Conservation (phyloP, 2,329 filamentous ascomycete species). For the Hypoxylon sp. region DNA sequence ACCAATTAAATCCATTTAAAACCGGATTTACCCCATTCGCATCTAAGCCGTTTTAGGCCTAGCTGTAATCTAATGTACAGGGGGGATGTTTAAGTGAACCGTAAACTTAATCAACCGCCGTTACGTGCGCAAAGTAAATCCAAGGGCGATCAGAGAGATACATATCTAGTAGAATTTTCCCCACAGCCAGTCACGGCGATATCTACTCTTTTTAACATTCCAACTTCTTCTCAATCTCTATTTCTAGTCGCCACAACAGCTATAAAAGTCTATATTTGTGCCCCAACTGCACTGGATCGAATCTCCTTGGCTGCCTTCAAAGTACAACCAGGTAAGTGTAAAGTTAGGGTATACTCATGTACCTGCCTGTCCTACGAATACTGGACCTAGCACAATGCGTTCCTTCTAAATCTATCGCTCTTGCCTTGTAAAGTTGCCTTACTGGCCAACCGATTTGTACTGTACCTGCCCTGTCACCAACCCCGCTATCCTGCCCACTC, state of each 20-base stretch:
- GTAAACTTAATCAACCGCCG: constrained; percentile 28
- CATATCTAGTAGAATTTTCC: constrained; percentile 15
- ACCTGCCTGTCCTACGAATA: constrained; percentile 4
- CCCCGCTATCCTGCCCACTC: constrained; percentile 9
- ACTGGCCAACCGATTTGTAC: constrained; percentile 5
- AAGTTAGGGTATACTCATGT: constrained; percentile 3
- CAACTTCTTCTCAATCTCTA: not conserved
- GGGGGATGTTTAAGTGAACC: no score
- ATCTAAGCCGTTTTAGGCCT: no score
- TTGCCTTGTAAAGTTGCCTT: constrained; percentile 9
- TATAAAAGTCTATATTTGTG: not conserved
- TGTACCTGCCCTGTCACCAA: constrained; percentile 11
- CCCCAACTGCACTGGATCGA: not conserved
- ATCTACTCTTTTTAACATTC: constrained; percentile 9
- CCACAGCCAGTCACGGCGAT: constrained; percentile 1
- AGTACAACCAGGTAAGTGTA: constrained; percentile 16
- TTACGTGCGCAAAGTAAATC: constrained; percentile 33
- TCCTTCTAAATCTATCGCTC: constrained; percentile 7
- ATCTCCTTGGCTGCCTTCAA: not conserved
- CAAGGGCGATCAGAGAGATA: constrained; percentile 18
- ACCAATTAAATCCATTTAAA: no score
- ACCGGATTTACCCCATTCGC: no score
- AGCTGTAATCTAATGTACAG: no score
- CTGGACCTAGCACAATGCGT: not conserved
- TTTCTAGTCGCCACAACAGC: not conserved